Evolutionary conservation across 305 asterid genomes (phyloP).

Genomic region (Andrographis paniculata): DNA sequence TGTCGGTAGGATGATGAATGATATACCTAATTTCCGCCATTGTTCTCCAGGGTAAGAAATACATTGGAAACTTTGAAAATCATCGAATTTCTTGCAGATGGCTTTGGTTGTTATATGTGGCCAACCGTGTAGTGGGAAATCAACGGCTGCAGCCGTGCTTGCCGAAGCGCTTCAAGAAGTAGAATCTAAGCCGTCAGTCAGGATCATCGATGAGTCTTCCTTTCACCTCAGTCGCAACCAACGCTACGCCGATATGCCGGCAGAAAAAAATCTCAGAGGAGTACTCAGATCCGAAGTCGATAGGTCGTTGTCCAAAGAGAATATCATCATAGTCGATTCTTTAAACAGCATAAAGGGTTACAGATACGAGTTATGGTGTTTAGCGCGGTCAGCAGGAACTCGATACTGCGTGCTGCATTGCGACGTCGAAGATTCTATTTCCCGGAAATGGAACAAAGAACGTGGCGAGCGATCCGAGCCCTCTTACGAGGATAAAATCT

Average conservation of each 20-base stretch:
- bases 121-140: conserved; percentile 92
- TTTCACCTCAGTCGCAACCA: conserved; percentile 84
- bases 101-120: conserved; percentile 97
- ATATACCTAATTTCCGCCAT: no score
- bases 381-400: conserved; percentile 93
- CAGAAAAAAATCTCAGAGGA: conserved; percentile 88
- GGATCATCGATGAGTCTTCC: conserved; percentile 61
- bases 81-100: conserved; percentile 39
- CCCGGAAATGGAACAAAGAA: conserved; percentile 70
- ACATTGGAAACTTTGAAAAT: no score
- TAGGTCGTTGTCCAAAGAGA: conserved; percentile 71
- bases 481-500: conserved; percentile 50
- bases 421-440: conserved; percentile 45
- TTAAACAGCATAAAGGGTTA: conserved; percentile 95
- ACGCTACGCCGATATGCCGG: conserved; percentile 69
- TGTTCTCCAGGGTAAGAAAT: no score
- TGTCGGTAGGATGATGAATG: no score
- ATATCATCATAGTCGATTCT: conserved; percentile 74
- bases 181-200: conserved; percentile 55
- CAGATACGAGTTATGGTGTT: conserved; percentile 93
- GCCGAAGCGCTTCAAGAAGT: conserved; percentile 72
- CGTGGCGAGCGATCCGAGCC: conserved; percentile 45
- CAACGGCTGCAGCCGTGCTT: conserved; percentile 65
- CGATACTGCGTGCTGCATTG: conserved; percentile 83
- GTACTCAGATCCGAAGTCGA: conserved; percentile 92